These are phyloP conservation scores for Penicillium polonicum DNA, from an alignment of 2,329 filamentous ascomycete species.

Conservation along the genomic window DNA sequence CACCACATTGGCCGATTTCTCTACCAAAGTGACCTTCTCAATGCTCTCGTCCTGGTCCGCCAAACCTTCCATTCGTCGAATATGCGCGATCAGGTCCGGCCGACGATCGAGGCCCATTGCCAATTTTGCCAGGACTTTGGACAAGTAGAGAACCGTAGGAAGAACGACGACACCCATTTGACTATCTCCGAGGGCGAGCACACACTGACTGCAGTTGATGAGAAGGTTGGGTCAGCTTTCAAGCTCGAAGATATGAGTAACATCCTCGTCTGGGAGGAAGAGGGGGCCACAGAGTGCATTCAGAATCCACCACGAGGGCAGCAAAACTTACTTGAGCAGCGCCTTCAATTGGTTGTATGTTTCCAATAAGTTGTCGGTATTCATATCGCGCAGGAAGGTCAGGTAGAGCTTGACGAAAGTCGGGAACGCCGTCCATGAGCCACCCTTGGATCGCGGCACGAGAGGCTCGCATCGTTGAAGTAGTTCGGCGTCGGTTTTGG, in stretches of 20 bases:
- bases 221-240: constrained; percentile 5
- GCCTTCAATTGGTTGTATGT: constrained; percentile 73
- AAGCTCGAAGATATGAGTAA: not conserved
- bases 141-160: constrained; percentile 78
- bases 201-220: constrained; percentile 63
- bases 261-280: not conserved
- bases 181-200: constrained; percentile 76
- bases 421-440: constrained; percentile 73
- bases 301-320: not conserved
- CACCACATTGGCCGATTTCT: constrained; percentile 83
- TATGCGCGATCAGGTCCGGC: constrained; percentile 70
- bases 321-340: constrained; percentile 67
- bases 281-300: not conserved
- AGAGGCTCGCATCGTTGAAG: constrained; percentile 59
- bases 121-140: constrained; percentile 74
- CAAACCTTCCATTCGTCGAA: constrained; percentile 47
- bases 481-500: constrained; percentile 56
- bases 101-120: constrained; percentile 80
- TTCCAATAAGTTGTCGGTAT: constrained; percentile 70
- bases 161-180: constrained; percentile 79
- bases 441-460: constrained; percentile 63
- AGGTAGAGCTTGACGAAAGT: constrained; percentile 80
- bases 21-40: constrained; percentile 74
- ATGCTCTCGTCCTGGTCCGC: constrained; percentile 60
- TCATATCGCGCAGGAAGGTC: constrained; percentile 74